phyloP scores from a whole-genome alignment of 78 protist species.

The Dictyostelium capitatum region DNA sequence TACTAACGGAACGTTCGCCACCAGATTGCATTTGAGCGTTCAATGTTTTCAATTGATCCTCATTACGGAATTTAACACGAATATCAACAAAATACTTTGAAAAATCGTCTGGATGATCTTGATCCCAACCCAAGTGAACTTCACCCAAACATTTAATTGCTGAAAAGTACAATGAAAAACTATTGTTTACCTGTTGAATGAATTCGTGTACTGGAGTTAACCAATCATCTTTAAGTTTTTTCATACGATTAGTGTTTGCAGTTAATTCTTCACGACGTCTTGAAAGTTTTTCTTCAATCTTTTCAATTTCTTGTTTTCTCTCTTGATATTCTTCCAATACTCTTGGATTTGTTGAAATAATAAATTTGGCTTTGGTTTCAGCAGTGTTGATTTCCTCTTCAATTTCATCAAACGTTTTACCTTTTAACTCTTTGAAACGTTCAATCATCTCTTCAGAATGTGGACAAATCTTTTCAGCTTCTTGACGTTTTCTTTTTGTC shows the following conservation, averaged over 20 bases:
- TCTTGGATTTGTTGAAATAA: slow-evolving; percentile 49
- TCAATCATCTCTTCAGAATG: not conserved
- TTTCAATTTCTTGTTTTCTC: slow-evolving; percentile 63
- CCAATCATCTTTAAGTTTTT: slow-evolving; percentile 52
- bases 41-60: slow-evolving; percentile 66
- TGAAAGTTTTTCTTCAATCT: not conserved
- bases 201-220: slow-evolving; percentile 25
- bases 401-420: slow-evolving; percentile 29
- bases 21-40: slow-evolving; percentile 88
- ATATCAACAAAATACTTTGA: slow-evolving; percentile 85
- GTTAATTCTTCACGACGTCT: not conserved
- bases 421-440: not conserved
- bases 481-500: not conserved
- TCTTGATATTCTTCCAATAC: slow-evolving; percentile 81
- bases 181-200: slow-evolving; percentile 31
- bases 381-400: slow-evolving; percentile 29
- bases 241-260: not conserved
- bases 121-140: slow-evolving; percentile 62
- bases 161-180: slow-evolving; percentile 71
- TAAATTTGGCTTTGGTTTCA: slow-evolving; percentile 20
- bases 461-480: slow-evolving; percentile 11
- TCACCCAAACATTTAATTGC: slow-evolving; percentile 86
- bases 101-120: slow-evolving; percentile 67
- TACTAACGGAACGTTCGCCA: slow-evolving; percentile 95
- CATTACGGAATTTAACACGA: slow-evolving; percentile 85